Percentiles rank a stretch among this genome's conserved stretches.
These are phyloP conservation scores for Trichoderma atroviride DNA, from an alignment of 2,329 filamentous ascomycete genomes.

Conservation along the genomic window DNA sequence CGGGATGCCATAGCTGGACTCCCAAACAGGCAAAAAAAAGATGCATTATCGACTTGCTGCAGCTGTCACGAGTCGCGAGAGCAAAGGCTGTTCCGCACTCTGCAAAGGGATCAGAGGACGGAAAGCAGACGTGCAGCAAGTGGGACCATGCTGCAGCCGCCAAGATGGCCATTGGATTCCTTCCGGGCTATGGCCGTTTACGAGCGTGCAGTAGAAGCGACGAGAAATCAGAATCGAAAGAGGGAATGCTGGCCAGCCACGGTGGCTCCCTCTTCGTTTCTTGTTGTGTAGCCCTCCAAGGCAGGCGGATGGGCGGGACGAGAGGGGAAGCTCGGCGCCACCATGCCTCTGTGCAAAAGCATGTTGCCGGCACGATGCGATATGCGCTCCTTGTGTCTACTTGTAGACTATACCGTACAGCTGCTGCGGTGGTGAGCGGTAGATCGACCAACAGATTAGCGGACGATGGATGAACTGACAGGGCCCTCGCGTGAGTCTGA, in stretches of 20 bases:
- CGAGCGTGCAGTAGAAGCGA: not conserved
- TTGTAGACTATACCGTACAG: not conserved
- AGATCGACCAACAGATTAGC: slow-evolving; percentile 23
- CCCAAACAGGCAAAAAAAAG: not conserved
- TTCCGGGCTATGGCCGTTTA: not conserved
- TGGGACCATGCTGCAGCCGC: not conserved
- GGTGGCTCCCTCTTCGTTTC: not conserved
- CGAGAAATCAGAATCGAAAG: not conserved
- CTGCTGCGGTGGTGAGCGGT: not conserved
- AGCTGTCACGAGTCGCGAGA: not conserved
- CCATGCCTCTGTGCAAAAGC: slow-evolving; percentile 19
- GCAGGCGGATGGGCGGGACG: slow-evolving; percentile 1
- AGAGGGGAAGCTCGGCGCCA: slow-evolving; percentile 18
- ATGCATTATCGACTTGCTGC: not conserved
- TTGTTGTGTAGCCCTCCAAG: not conserved
- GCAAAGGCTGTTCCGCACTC: not conserved
- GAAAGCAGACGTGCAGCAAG: not conserved
- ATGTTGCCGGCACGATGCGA: not conserved
- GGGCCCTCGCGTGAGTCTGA: not conserved
- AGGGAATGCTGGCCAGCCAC: not conserved
- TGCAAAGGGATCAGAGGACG: slow-evolving; percentile 3
- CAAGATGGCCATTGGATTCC: slow-evolving; percentile 11
- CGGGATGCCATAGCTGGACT: not conserved
- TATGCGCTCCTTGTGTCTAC: not conserved
- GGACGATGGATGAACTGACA: not conserved